Conservation (phyloP, 768 basidiomycete species). For the Amanita muscaria region DNA sequence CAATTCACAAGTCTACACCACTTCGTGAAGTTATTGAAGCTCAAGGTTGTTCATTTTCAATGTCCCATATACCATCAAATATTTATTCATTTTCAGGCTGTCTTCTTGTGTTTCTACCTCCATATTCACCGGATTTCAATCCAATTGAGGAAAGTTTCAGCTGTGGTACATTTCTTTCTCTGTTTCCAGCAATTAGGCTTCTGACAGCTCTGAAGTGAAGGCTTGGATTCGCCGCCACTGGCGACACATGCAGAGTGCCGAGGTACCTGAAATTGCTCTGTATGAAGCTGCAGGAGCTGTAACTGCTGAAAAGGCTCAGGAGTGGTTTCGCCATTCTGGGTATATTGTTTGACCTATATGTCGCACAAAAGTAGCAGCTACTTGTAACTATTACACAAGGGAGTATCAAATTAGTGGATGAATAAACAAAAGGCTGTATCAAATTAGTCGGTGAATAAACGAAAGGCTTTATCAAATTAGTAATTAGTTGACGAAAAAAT, state of each 20-base stretch:
- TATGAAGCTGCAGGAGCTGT: conserved; percentile 17
- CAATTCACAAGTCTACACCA: conserved; percentile 18
- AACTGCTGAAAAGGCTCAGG: conserved; percentile 18
- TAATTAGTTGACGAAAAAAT: conserved; percentile 7
- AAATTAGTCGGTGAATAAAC: conserved; percentile 1
- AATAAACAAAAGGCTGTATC: too few species aligned
- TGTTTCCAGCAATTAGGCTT: not conserved
- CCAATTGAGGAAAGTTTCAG: conserved; percentile 27
- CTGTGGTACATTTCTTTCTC: conserved; percentile 10
- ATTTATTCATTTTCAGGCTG: conserved; percentile 12
- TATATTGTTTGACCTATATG: too few species aligned
- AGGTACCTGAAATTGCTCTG: conserved; percentile 14
- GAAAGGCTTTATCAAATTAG: not conserved
- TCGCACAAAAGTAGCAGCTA: too few species aligned
- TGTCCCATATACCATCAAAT: not conserved
- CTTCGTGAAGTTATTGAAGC: conserved; percentile 18
- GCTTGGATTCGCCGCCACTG: conserved; percentile 17
- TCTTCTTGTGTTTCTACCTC: conserved; percentile 20
- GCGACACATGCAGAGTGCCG: not conserved
- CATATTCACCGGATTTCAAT: conserved; percentile 29
- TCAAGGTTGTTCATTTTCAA: conserved; percentile 1
- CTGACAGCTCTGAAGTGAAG: conserved; percentile 14
- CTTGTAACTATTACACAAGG: conserved; percentile 2
- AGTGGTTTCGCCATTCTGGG: conserved; percentile 20
- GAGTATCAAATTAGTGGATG: not conserved